phyloP scores from a whole-genome alignment of 805 yeast genomes.

The Nakazawaea molendinolei region DNA sequence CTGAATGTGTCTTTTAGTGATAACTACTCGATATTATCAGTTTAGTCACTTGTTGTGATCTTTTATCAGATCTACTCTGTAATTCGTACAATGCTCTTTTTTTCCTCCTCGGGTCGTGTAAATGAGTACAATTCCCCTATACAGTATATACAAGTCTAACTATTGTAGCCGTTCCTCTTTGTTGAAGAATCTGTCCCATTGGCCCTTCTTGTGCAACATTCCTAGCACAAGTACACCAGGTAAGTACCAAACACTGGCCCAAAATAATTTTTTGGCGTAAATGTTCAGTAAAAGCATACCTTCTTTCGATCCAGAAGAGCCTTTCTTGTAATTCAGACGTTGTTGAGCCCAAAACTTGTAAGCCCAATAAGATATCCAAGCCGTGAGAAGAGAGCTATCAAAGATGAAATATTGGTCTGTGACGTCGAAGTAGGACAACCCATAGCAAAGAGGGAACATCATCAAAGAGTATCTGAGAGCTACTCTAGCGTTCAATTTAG shows the following conservation, averaged over 20 bases:
- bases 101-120: too few species aligned
- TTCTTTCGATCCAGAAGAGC: constrained; percentile 38
- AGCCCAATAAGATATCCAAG: constrained; percentile 80
- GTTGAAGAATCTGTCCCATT: constrained; percentile 68
- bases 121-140: too few species aligned
- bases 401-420: constrained; percentile 75
- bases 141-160: constrained; percentile 2
- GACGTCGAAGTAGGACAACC: constrained; percentile 67
- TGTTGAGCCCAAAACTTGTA: constrained; percentile 85
- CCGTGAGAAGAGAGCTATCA: constrained; percentile 80
- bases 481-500: constrained; percentile 86
- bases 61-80: too few species aligned
- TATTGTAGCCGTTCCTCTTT: constrained; percentile 1
- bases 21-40: too few species aligned
- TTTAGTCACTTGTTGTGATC: too few species aligned
- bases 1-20: too few species aligned
- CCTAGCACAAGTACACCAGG: constrained; percentile 88
- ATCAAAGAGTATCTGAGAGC: constrained; percentile 83
- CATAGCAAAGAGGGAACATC: constrained; percentile 91
- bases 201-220: constrained; percentile 91
- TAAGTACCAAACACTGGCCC: constrained; percentile 92
- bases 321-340: constrained; percentile 43
- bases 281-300: constrained; percentile 54
- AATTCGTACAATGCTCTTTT: too few species aligned
- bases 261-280: constrained; percentile 79